Conservation (phyloP, 1,284 basidiomycete species). For the Cryptococcus hybrid region DNA sequence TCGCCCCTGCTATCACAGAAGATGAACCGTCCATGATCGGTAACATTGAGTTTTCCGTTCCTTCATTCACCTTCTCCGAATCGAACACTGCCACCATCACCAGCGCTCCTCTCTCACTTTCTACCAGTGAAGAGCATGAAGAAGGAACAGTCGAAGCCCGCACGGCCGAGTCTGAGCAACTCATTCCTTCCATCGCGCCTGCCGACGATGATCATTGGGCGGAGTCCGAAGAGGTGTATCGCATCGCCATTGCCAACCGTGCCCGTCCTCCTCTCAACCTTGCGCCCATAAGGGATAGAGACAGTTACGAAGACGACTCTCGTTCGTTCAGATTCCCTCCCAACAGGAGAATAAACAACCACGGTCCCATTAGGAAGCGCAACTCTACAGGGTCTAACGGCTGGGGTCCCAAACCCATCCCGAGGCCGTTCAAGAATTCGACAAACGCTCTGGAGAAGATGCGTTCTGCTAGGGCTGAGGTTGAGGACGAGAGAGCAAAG, state of each 20-base stretch:
- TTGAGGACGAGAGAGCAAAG: not conserved
- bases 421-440: not conserved
- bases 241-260: not conserved
- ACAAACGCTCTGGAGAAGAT: not conserved
- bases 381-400: not conserved
- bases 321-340: not conserved
- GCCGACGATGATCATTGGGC: not conserved
- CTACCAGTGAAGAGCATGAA: too few relatives aligned
- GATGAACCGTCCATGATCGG: not conserved
- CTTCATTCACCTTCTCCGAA: not conserved
- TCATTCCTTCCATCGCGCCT: not conserved
- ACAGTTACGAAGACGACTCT: not conserved
- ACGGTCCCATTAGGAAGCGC: not conserved
- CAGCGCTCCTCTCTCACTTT: not conserved
- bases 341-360: not conserved
- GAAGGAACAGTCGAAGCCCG: too few relatives aligned
- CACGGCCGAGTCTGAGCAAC: not conserved
- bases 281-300: not conserved
- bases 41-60: not conserved
- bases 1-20: not conserved
- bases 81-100: not conserved
- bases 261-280: not conserved
- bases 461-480: not conserved
- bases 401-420: not conserved
- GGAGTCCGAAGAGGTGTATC: not conserved